Evolutionary conservation across 2,329 filamentous ascomycete genomes (phyloP), one percentile per base, ranked within the genome.

Genomic region (Ophiosphaerella narmari): DNA sequence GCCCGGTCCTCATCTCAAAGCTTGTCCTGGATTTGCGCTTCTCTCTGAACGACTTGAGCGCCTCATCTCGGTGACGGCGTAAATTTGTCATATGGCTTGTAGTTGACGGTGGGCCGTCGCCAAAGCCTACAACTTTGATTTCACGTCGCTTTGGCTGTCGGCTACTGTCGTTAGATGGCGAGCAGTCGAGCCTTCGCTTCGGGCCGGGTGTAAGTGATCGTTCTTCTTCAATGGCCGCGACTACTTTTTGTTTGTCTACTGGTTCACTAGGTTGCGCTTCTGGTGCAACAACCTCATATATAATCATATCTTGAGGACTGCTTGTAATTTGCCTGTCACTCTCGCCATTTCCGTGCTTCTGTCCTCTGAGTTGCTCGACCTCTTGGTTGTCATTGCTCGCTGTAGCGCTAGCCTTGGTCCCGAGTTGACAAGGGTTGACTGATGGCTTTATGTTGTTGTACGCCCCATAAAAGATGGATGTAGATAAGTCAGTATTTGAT

Each of bases 111-210:
- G 46, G 36, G 18, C 12, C 34, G 16, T 48, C 43, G 7, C 50
- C 50, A 24, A 67, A 66, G 2, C 44, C 36, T 1, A 63, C 49
- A 26, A 61, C 46, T 29, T 68, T 70, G 21, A 69, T 53, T 31
- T 60, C 57, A 11, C 60, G 47, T 36, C 61, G 53, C 53, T 71
- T 67, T 13, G 50, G 37, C 4, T 55, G 47, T 39, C 57, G 63
- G 33, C 34, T 58, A 11, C 37, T 50, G 5, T 49, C 52, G 18
- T 55, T 64, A 1, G 52, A 47, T 8, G 66, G 62, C 5, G 63
- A 66, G 12, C 41, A 34, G 3, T 50, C 48, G 0, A 61, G 43
- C 21, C 68, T 69, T 11, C 68, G 63, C 44, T 71, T 71, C 9
- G 52, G 34, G 18, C 43, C 46, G 9, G 52, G 37, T 8, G 34